A percentile compares a stretch with the other conserved stretches of the same genome.
Evolutionary conservation across 148 eudicot genomes (phyloP).

Genomic region (Heliosperma pusillum): DNA sequence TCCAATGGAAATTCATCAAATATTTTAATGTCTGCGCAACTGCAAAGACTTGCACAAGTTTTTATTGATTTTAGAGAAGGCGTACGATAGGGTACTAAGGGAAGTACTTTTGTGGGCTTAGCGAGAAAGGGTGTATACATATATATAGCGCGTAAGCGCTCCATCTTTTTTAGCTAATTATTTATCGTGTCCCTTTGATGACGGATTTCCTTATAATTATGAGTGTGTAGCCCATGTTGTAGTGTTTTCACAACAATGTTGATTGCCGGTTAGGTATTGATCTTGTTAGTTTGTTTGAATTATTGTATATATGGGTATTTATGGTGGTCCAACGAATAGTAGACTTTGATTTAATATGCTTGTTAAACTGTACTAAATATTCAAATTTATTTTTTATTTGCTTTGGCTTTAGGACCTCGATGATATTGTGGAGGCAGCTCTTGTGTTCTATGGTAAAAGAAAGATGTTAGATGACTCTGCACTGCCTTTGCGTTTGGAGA

Average conservation of each 20-base stretch:
- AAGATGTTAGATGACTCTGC: constrained; percentile 60
- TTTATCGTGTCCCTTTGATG: neutral
- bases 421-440: constrained; percentile 86
- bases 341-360: neutral
- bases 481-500: constrained; percentile 82
- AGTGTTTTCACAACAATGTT: neutral
- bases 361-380: neutral
- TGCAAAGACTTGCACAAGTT: too few relatives aligned
- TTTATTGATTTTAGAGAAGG: too few relatives aligned
- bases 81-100: too few relatives aligned
- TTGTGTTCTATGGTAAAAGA: constrained; percentile 61
- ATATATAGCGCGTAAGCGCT: neutral
- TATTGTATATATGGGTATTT: neutral
- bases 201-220: neutral
- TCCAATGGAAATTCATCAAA: neutral
- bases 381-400: neutral
- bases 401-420: constrained; percentile 70
- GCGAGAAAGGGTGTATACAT: too few relatives aligned
- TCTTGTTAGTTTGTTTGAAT: neutral
- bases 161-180: neutral
- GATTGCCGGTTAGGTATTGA: neutral
- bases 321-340: neutral
- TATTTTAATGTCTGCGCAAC: neutral
- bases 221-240: neutral
- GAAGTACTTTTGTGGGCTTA: too few relatives aligned